Evolutionary conservation across 805 yeast species (phyloP), one percentile per base, ranked within the genome.

Genomic region (Kuraishia floccosa): DNA sequence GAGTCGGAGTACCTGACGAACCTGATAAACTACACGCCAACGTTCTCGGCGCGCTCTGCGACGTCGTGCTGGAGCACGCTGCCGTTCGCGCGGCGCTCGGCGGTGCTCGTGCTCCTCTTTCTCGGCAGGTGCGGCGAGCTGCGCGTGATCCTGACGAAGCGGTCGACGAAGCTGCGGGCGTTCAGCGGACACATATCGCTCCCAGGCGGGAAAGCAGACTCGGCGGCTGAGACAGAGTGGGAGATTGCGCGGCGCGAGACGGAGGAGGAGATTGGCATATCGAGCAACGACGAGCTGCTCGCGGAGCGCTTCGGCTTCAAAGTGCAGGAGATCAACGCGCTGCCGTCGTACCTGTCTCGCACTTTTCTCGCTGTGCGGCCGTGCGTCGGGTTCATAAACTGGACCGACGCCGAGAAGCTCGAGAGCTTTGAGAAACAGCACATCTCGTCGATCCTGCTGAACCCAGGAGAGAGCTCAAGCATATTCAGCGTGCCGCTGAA

Each of bases 181-280:
- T 87, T 86, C 55, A 80, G 91, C 0, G 96, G 96, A 4, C 95
- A 87, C 50, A 81, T 82, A 5, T 84, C 96, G 2, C 60, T 87
- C 6, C 97, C 97, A 4, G 97, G 97, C 3, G 97, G 96, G 6
- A 83, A 79, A 46, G 86, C 94, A 4, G 96, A 87, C 50, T 47
- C 41, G 25, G 72, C 66, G 1, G 58, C 68, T 13, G 85, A 84
- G 42, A 52, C 67, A 10, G 83, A 81, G 35, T 76, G 79, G 65
- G 66, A 68, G 27, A 77, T 79, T 24, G 79, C 95, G 0, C 60
- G 93, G 35, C 60, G 97, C 20, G 97, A 87, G 51, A 74, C 86
- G 38, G 68, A 65, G 34, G 97, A 87, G 48, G 97, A 87, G 49
- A 82, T 87, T 30, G 96, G 96, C 0, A 49, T 84, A 15, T 65